Percentiles rank a stretch among this genome's conserved stretches.
Conservation (phyloP, 257 asterid species). For the Linderniella brevidens region DNA sequence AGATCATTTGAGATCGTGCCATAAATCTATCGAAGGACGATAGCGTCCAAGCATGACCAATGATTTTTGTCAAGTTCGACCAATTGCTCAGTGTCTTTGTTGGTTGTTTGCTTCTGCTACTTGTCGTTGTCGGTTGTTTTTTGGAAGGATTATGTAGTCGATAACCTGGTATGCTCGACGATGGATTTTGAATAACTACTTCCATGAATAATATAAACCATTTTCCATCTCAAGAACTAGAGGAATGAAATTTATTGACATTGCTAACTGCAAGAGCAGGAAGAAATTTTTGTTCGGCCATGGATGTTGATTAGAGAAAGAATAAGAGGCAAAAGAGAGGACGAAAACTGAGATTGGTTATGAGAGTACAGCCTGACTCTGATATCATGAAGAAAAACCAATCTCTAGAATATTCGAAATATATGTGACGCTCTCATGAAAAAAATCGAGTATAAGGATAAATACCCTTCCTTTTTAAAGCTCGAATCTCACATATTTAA, state of each 20-base stretch:
- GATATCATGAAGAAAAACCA: no score
- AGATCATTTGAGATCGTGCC: slow-evolving; percentile 11
- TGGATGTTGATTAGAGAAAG: no score
- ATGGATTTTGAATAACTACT: slow-evolving; percentile 7
- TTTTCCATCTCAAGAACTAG: slow-evolving; percentile 9
- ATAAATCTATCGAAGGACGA: slow-evolving; percentile 10
- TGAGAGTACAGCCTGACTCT: no score
- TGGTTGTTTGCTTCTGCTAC: neutral
- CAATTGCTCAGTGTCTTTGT: neutral
- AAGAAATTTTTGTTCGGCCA: neutral
- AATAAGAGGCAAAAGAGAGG: no score
- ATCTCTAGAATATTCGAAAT: no score
- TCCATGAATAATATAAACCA: slow-evolving; percentile 6
- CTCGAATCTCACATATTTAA: no score
- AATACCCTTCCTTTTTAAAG: no score
- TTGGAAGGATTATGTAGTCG: slow-evolving; percentile 1
- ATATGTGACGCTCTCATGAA: no score
- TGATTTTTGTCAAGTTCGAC: neutral
- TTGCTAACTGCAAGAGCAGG: slow-evolving; percentile 7
- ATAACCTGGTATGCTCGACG: neutral
- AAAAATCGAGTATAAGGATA: no score
- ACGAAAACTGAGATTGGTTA: no score
- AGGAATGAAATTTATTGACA: slow-evolving; percentile 6
- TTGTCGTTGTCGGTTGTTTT: neutral
- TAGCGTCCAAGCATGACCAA: slow-evolving; percentile 8